Conservation (phyloP, 495 filamentous ascomycete genomes). For the Pseudevernia furfuracea region DNA sequence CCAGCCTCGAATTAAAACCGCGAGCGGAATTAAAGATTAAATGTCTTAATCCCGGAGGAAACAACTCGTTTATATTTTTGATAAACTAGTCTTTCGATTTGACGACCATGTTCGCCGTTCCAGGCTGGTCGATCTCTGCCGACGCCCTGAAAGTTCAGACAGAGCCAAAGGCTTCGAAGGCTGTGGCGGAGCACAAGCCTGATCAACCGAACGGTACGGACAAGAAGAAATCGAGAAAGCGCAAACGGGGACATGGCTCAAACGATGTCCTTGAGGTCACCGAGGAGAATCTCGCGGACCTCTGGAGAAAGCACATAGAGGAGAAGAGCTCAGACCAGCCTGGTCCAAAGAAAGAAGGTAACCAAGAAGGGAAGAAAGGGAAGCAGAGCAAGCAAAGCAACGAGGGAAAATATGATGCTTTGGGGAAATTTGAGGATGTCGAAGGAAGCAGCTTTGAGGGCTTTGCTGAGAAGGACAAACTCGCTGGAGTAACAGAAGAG, state of each 20-base stretch:
- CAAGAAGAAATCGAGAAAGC: constrained; percentile 40
- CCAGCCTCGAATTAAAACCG: no score
- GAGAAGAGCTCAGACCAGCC: constrained; percentile 27
- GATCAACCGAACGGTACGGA: constrained; percentile 28
- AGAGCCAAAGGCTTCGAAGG: constrained; percentile 30
- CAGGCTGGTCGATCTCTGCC: constrained; percentile 76
- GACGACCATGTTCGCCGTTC: constrained; percentile 76
- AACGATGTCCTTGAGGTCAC: constrained; percentile 50
- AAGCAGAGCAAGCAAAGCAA: constrained; percentile 18
- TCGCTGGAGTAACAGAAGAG: constrained; percentile 11
- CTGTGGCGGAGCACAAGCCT: constrained; percentile 24
- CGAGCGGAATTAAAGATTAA: no score
- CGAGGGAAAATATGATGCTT: constrained; percentile 1
- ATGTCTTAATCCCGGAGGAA: not conserved
- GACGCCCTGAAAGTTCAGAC: constrained; percentile 62
- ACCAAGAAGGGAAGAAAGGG: constrained; percentile 36
- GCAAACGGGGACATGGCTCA: constrained; percentile 43
- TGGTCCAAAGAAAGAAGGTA: constrained; percentile 44
- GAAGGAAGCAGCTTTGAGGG: not conserved
- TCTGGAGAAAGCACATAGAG: constrained; percentile 76
- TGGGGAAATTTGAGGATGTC: not conserved
- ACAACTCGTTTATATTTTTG: not conserved
- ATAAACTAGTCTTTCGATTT: not conserved
- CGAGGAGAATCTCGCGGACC: constrained; percentile 59
- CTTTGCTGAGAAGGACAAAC: constrained; percentile 6